Conservation (phyloP, 176 grass and related monocot genomes). For the Oryza meyeriana region DNA sequence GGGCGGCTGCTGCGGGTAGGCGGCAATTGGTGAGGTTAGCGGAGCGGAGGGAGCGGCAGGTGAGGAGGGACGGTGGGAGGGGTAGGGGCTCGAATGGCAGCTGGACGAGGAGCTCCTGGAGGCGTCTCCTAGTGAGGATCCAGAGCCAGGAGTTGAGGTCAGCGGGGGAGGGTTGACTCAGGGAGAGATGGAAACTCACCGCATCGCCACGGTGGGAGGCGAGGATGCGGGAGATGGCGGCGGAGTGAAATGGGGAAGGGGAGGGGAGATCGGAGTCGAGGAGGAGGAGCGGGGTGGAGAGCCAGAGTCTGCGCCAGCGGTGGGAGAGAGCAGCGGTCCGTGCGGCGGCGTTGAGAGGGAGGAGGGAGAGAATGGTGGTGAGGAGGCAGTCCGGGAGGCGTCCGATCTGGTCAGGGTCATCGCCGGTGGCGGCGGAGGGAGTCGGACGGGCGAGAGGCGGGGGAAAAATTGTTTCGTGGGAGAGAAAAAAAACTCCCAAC, state of each 20-base stretch:
- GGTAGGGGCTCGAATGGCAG: constrained; percentile 2
- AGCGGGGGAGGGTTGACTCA: neutral
- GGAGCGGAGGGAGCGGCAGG: constrained; percentile 24
- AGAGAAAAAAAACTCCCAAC: too few relatives aligned
- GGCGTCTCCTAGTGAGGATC: constrained; percentile 18
- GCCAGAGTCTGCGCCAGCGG: neutral
- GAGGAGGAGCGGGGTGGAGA: constrained; percentile 23
- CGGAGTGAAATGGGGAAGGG: neutral
- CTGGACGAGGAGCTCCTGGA: constrained; percentile 27
- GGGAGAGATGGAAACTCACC: neutral
- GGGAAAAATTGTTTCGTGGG: too few relatives aligned
- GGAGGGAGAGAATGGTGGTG: constrained; percentile 33
- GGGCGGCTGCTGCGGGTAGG: neutral
- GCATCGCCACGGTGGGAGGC: constrained; percentile 20
- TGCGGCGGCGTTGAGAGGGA: constrained; percentile 23
- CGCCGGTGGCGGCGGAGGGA: neutral
- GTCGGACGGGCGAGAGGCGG: too few relatives aligned
- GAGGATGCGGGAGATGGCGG: constrained; percentile 27
- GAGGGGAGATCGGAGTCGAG: neutral
- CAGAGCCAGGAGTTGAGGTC: constrained; percentile 24
- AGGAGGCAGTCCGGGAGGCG: constrained; percentile 31
- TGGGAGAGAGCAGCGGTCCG: constrained; percentile 14
- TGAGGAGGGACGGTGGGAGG: constrained; percentile 27
- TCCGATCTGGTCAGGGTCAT: constrained; percentile 11
- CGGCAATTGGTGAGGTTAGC: constrained; percentile 37